Base-by-base conservation (phyloP, 257 asterid species). In the Jasminum sambac region DNA sequence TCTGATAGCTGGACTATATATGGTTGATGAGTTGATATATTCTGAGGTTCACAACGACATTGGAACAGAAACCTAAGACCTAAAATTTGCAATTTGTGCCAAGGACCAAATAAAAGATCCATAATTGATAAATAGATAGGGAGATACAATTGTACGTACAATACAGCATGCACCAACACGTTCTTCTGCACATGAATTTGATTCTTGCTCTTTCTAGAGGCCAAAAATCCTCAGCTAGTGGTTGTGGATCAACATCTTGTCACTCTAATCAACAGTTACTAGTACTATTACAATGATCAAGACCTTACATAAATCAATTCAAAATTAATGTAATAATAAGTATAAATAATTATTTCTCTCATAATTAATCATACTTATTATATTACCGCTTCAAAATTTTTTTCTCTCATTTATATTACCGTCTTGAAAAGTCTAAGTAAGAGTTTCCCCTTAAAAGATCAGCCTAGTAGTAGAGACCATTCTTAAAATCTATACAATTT, bases 261-360 rank as follows among this genome's bases (percentile, higher is more conserved):
- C 62, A 55, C 30, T 52, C 34, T 55, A 19, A 14, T 23, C 62
- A 55, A 55, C 62, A 19, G 62, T n/a, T n/a, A n/a, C n/a, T 55
- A n/a, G 19, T 23, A 21, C 30, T 64, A 65, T 77, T 64, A 9
- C 60, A 73, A 41, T 77, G 67, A 68, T 61, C 40, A 50, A 68
- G 64, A 72, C 78, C 38, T 46, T 25, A 46, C 43, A 7, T 55
- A 64, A 63, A 72, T 42, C 61, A 66, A 36, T 25, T 39, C 50
- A 43, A 43, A 13, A 43, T 10, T 39, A 8, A 39, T 6, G 5
- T 39, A 39, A 6, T 39, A 5, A 39, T 39, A 30, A 40, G 44
- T 40, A 7, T 40, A 40, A 40, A 1, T 40, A 40, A 40, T 40
- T 40, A 40, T 40, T 30, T 1, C 36, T 4, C 1, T 30, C 36